These are phyloP conservation scores for Creolimax fragrantissima DNA, from an alignment of 78 protist species.

Conservation along the genomic window DNA sequence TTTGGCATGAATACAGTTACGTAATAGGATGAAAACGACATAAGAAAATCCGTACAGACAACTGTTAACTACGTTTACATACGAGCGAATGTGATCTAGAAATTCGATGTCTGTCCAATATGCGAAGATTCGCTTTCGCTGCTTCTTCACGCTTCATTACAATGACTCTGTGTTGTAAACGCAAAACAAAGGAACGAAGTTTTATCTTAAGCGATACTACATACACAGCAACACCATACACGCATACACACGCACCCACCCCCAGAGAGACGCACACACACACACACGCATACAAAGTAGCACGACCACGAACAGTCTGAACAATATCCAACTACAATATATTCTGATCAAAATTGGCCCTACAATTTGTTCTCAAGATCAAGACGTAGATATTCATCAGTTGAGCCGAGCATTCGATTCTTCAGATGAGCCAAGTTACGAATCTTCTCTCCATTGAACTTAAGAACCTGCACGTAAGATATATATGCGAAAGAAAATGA, in stretches of 20 bases:
- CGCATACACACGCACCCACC: too few relatives aligned
- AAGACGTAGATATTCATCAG: neutral
- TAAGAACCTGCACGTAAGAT: neutral
- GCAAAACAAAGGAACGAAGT: neutral
- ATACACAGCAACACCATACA: neutral
- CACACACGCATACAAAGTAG: too few relatives aligned
- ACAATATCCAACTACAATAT: neutral
- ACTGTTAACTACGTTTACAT: too few relatives aligned
- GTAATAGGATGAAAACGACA: too few relatives aligned
- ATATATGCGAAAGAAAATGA: neutral
- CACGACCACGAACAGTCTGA: too few relatives aligned
- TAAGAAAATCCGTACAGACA: too few relatives aligned
- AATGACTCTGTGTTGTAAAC: neutral
- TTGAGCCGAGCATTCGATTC: neutral
- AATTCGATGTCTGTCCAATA: neutral
- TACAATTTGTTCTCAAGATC: constrained; percentile 7
- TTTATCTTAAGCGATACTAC: neutral
- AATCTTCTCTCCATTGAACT: neutral
- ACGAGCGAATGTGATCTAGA: neutral
- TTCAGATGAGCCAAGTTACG: neutral
- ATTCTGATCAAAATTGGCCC: neutral
- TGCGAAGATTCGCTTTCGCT: neutral
- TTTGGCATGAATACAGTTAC: too few relatives aligned
- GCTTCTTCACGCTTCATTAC: neutral
- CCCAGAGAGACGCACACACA: too few relatives aligned